Conservation (phyloP, 192 early-diverging fungal genomes). For the Rhizophagus prolifer region DNA sequence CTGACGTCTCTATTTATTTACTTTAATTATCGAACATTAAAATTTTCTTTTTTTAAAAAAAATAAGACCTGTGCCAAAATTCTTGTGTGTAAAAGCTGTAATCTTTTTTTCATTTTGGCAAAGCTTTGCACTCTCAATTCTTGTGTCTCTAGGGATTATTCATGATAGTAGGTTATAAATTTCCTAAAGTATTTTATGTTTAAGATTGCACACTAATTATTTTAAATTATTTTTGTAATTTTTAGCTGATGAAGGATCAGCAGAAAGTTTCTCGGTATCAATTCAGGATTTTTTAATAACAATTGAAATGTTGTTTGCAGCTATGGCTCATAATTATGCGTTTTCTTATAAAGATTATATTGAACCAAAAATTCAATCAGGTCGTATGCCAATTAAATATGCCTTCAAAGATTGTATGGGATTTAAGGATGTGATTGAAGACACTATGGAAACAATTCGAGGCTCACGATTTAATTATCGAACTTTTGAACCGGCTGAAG, state of each 20-base stretch:
- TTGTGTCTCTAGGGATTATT: conserved; percentile 76
- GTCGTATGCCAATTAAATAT: conserved; percentile 71
- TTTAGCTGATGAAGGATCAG: conserved; percentile 45
- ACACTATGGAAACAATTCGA: conserved; percentile 73
- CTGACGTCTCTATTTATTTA: neutral
- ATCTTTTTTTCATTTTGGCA: conserved; percentile 97
- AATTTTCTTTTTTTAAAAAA: conserved; percentile 3
- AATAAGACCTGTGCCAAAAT: conserved; percentile 86
- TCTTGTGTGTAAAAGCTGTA: conserved; percentile 89
- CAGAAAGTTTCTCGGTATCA: conserved; percentile 73
- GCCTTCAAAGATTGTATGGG: conserved; percentile 83
- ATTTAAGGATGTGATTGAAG: conserved; percentile 79
- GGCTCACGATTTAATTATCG: conserved; percentile 78
- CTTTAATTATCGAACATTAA: neutral
- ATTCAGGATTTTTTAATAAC: conserved; percentile 92
- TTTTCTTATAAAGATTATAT: conserved; percentile 84
- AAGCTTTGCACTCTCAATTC: conserved; percentile 76
- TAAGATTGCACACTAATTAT: neutral
- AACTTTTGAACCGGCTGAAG: conserved; percentile 74
- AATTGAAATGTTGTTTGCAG: conserved; percentile 83
- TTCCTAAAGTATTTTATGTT: conserved; percentile 5
- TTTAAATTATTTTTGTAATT: neutral
- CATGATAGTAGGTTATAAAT: conserved; percentile 55
- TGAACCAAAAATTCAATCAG: conserved; percentile 64
- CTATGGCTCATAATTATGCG: conserved; percentile 76